phyloP scores from a whole-genome alignment of 2,329 filamentous ascomycete genomes.

The Ceratocystis diversiconidia region DNA sequence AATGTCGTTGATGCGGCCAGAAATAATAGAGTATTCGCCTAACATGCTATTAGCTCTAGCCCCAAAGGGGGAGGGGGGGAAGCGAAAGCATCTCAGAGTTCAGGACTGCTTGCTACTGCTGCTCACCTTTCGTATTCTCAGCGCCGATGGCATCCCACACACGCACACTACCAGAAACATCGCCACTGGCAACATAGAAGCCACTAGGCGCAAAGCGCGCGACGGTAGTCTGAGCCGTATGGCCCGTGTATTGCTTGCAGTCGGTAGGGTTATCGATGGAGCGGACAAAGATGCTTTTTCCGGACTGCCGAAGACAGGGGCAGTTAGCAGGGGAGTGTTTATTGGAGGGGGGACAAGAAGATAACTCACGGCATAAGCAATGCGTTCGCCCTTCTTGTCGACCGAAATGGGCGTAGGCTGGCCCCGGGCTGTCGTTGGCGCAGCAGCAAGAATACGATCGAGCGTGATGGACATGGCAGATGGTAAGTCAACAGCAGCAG shows the following conservation, averaged over 20 bases:
- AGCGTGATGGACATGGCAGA: constrained; percentile 39
- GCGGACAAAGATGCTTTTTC: constrained; percentile 92
- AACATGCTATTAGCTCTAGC: background rate
- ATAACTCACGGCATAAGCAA: constrained; percentile 72
- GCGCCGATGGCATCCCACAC: constrained; percentile 90
- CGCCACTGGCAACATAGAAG: constrained; percentile 88
- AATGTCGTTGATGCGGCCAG: constrained; percentile 86
- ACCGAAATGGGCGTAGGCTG: constrained; percentile 78
- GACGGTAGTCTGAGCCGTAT: constrained; percentile 78
- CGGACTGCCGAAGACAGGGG: constrained; percentile 43
- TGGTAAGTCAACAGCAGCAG: background rate
- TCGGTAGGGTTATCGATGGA: constrained; percentile 79
- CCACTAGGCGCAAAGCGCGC: constrained; percentile 88
- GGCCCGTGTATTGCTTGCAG: constrained; percentile 80
- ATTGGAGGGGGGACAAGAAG: background rate
- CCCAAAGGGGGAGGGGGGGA: too few relatives aligned
- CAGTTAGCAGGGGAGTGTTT: background rate
- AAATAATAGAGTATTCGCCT: constrained; percentile 87
- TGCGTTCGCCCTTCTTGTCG: constrained; percentile 77
- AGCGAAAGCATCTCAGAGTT: too few relatives aligned
- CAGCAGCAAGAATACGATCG: constrained; percentile 66
- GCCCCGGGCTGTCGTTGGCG: constrained; percentile 69
- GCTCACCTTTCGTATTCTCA: constrained; percentile 57
- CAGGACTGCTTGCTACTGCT: too few relatives aligned
- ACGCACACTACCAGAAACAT: constrained; percentile 67